These are phyloP conservation scores for Corniculantispora saksenae DNA, from an alignment of 2,329 filamentous ascomycete species.

Conservation along the genomic window DNA sequence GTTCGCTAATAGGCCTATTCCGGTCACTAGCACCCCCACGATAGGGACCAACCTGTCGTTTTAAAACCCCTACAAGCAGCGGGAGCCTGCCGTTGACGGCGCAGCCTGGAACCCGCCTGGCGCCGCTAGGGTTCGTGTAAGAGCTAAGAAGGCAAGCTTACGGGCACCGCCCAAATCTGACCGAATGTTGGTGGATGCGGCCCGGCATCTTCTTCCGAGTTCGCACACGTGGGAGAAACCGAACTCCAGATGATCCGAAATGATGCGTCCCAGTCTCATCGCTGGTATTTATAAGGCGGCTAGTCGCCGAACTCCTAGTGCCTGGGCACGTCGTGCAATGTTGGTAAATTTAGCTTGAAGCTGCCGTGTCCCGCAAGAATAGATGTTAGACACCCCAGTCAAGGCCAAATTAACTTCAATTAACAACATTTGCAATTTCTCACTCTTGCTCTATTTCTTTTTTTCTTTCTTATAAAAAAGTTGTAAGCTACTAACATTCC, in stretches of 20 bases:
- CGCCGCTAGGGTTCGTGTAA: conserved; percentile 10
- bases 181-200: neutral
- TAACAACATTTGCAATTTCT: neutral
- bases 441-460: neutral
- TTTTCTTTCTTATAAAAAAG: neutral
- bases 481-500: neutral
- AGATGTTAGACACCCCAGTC: conserved; percentile 1
- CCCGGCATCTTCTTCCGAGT: neutral
- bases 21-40: neutral
- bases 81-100: neutral
- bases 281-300: neutral
- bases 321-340: neutral
- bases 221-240: conserved; percentile 1
- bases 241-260: neutral
- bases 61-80: neutral
- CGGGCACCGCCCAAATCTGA: conserved; percentile 14
- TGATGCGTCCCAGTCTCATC: neutral
- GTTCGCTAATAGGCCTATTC: neutral
- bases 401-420: conserved; percentile 7
- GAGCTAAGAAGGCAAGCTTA: conserved; percentile 16
- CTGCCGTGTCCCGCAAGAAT: conserved; percentile 14
- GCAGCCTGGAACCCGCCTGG: conserved; percentile 2
- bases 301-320: conserved; percentile 5
- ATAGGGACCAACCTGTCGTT: neutral
- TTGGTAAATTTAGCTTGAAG: conserved; percentile 2